Conservation (phyloP, 176 grass and related monocot species). For the Eleusine indica region DNA sequence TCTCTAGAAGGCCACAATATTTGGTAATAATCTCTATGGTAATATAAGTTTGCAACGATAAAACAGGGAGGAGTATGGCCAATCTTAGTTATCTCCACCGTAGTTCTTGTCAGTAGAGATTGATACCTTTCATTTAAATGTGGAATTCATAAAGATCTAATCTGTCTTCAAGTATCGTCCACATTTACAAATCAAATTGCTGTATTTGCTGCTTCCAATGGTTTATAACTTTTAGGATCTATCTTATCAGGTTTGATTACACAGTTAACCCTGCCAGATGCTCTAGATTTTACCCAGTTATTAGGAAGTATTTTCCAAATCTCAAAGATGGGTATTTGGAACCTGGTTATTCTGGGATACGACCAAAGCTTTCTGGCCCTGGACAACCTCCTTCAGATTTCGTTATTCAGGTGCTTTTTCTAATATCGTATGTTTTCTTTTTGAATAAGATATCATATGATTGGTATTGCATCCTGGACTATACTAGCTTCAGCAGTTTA, state of each 20-base stretch:
- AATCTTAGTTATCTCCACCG: not conserved
- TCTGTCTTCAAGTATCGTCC: not conserved
- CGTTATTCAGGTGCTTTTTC: slow-evolving; percentile 73
- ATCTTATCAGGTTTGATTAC: slow-evolving; percentile 78
- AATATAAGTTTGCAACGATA: not conserved
- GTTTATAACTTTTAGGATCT: slow-evolving; percentile 15
- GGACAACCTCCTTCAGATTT: slow-evolving; percentile 66
- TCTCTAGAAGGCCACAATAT: not conserved
- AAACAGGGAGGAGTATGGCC: not conserved
- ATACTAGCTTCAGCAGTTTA: not conserved
- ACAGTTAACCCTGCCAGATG: slow-evolving; percentile 60
- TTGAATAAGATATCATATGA: slow-evolving; percentile 5
- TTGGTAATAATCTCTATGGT: not conserved
- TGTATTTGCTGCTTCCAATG: not conserved
- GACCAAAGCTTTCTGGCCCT: slow-evolving; percentile 80
- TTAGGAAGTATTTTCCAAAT: slow-evolving; percentile 95
- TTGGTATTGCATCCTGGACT: not conserved
- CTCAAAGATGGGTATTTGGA: slow-evolving; percentile 81
- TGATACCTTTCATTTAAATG: not conserved
- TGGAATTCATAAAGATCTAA: not conserved
- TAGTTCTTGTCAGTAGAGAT: not conserved
- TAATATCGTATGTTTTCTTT: slow-evolving; percentile 9
- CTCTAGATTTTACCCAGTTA: slow-evolving; percentile 73
- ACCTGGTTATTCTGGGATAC: slow-evolving; percentile 90
- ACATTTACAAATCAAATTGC: slow-evolving; percentile 15